phyloP scores from a whole-genome alignment of 202 grass and related monocot genomes.

The Sporobolus alterniflorus region DNA sequence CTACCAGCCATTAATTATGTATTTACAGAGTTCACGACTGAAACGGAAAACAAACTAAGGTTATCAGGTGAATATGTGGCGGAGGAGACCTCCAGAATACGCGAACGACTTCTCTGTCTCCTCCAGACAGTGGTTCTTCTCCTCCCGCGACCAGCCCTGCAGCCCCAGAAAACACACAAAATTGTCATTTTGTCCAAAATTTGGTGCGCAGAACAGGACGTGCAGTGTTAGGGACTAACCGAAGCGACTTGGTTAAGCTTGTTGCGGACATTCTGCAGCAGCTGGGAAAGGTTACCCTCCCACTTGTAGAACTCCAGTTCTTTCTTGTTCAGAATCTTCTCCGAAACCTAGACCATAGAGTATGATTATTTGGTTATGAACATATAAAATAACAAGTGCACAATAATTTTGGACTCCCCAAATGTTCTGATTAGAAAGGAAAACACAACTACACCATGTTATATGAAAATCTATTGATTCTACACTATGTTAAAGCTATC shows the following conservation, averaged over 20 bases:
- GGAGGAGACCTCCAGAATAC: slow-evolving; percentile 69
- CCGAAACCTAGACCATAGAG: slow-evolving; percentile 55
- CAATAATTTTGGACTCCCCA: not conserved
- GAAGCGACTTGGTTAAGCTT: slow-evolving; percentile 68
- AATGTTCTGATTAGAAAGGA: not conserved
- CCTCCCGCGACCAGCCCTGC: slow-evolving; percentile 79
- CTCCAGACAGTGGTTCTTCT: slow-evolving; percentile 85
- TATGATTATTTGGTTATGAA: not conserved
- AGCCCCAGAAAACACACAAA: not conserved
- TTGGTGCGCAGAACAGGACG: not conserved
- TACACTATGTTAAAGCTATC: not conserved
- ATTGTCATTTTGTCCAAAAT: not conserved
- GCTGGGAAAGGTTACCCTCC: slow-evolving; percentile 72
- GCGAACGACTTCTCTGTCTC: slow-evolving; percentile 89
- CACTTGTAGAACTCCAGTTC: slow-evolving; percentile 95
- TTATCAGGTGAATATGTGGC: slow-evolving; percentile 70
- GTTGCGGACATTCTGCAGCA: slow-evolving; percentile 77
- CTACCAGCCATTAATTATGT: slow-evolving; percentile 14
- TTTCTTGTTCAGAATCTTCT: slow-evolving; percentile 92
- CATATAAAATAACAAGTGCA: not conserved
- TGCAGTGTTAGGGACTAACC: not conserved
- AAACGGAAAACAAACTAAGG: not conserved
- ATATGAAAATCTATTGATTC: not conserved
- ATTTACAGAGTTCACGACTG: slow-evolving; percentile 39
- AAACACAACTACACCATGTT: not conserved